Evolutionary conservation across 768 basidiomycete species (phyloP).

Genomic region (Cystofilobasidium ferigula): DNA sequence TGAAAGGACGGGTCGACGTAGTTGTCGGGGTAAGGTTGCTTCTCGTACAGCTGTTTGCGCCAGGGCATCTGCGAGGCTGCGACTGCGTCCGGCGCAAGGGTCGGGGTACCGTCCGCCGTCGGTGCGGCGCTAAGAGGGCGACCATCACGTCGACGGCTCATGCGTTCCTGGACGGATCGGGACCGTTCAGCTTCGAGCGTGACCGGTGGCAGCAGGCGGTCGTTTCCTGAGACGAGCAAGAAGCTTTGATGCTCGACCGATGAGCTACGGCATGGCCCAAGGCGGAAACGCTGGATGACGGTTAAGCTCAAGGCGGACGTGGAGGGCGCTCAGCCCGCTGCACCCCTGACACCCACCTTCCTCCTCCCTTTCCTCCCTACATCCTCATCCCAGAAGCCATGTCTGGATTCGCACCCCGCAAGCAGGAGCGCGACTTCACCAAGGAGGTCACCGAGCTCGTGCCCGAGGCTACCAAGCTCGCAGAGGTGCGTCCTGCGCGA

Average conservation of each 20-base stretch:
- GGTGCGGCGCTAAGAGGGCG: neutral
- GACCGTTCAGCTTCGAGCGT: neutral
- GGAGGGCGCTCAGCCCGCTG: neutral
- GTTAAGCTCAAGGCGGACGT: neutral
- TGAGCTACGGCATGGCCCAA: neutral
- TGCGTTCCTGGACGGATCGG: neutral
- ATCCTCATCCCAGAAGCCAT: conserved; percentile 9
- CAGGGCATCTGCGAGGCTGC: neutral
- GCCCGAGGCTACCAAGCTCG: conserved; percentile 54
- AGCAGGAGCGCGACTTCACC: conserved; percentile 55
- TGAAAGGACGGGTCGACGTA: conserved; percentile 71
- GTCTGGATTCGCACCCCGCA: conserved; percentile 28
- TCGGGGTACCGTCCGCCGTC: no score
- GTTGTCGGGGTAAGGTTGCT: conserved; percentile 53
- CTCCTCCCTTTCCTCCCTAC: neutral
- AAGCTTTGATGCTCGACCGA: neutral
- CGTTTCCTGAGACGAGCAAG: neutral
- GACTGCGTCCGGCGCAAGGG: neutral
- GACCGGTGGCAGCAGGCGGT: neutral
- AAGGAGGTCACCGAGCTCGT: conserved; percentile 67
- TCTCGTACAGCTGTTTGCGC: conserved; percentile 13
- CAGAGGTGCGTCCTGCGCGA: conserved; percentile 49
- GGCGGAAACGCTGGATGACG: neutral
- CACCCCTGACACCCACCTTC: neutral
- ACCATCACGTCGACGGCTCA: neutral